Percentiles rank a stretch among this genome's conserved stretches.
Evolutionary conservation across 805 yeast species (phyloP).

Genomic region (Candida koratica): DNA sequence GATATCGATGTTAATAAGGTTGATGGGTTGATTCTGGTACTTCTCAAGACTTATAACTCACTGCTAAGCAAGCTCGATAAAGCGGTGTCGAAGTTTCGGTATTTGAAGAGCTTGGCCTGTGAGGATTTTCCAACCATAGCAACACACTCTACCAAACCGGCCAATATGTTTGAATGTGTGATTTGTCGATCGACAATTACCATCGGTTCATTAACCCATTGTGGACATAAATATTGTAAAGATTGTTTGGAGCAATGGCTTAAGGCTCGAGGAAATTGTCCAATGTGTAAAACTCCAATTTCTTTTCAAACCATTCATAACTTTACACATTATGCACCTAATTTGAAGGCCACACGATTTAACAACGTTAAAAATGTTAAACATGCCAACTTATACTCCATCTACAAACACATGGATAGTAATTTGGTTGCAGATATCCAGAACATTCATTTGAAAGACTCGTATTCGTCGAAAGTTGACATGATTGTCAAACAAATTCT

Average conservation of each 20-base stretch:
- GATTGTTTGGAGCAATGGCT: slow-evolving; percentile 80
- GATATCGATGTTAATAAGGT: slow-evolving; percentile 14
- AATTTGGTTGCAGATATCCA: slow-evolving; percentile 43
- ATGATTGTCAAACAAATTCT: slow-evolving; percentile 69
- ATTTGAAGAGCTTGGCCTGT: slow-evolving; percentile 19
- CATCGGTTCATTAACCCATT: slow-evolving; percentile 75
- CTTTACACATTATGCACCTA: slow-evolving; percentile 58
- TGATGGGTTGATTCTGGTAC: not conserved
- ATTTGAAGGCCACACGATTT: slow-evolving; percentile 46
- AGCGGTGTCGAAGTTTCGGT: slow-evolving; percentile 33
- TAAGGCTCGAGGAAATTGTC: slow-evolving; percentile 49
- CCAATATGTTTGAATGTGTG: slow-evolving; percentile 59
- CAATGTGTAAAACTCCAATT: slow-evolving; percentile 68
- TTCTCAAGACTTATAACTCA: slow-evolving; percentile 4
- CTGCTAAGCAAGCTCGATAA: slow-evolving; percentile 20
- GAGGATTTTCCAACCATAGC: slow-evolving; percentile 2
- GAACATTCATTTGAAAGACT: slow-evolving; percentile 25
- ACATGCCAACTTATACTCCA: slow-evolving; percentile 26
- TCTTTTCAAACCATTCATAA: slow-evolving; percentile 54
- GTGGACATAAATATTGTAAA: slow-evolving; percentile 90
- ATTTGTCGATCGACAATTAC: slow-evolving; percentile 72
- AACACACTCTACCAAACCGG: slow-evolving; percentile 21
- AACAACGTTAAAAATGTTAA: slow-evolving; percentile 23
- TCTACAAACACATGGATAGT: slow-evolving; percentile 45
- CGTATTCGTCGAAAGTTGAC: slow-evolving; percentile 85